Base-by-base conservation (phyloP, 2,329 filamentous ascomycete species). In the Venturia oleaginea region DNA sequence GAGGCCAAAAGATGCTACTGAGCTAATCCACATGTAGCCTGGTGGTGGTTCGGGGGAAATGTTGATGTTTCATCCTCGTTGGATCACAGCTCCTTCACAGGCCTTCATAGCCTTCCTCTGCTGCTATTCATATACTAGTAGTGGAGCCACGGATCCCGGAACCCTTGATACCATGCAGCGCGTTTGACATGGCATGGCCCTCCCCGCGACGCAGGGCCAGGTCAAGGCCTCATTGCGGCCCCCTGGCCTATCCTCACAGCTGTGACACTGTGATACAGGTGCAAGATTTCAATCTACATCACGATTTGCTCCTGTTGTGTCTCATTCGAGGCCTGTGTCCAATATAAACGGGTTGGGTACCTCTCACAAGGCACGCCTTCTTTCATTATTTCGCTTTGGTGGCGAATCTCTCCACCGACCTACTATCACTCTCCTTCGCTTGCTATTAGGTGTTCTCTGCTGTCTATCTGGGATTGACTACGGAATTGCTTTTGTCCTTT, bases 311-410 rank as follows among this genome's bases (percentile, higher is more conserved):
- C 22, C 24, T 54, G 30, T 42, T 22, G 60, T 54, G 61, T 62
- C 42, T 62, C 61, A 24, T 38, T 7, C 24, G 24, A 17, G 19
- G 27, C 30, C n/a, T 51, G 38, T 62, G 13, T 34, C 60, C 32
- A 34, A 54, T 62, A 62, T 62, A 62, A 62, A 54, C 61, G 27
- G 4, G 15, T 43, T 48, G 38, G 40, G 32, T 46, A 4, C 60
- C 22, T 30, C 19, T 48, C 17, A 30, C 60, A 34, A 15, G 30
- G 30, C 60, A 43, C 13, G 34, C 10, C 17, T 10, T 38, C 22
- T 11, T 38, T 40, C 37, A 61, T 32, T 17, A 46, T 2, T 15
- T 40, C 22, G 27, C 22, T 42, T 30, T 3, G 5, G 24, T 40
- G 40, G 32, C 37, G 37, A 24, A 24, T 59, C 54, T 15, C 24